Conservation (phyloP, 163 green algal genomes). For the Scenedesmus sp. region DNA sequence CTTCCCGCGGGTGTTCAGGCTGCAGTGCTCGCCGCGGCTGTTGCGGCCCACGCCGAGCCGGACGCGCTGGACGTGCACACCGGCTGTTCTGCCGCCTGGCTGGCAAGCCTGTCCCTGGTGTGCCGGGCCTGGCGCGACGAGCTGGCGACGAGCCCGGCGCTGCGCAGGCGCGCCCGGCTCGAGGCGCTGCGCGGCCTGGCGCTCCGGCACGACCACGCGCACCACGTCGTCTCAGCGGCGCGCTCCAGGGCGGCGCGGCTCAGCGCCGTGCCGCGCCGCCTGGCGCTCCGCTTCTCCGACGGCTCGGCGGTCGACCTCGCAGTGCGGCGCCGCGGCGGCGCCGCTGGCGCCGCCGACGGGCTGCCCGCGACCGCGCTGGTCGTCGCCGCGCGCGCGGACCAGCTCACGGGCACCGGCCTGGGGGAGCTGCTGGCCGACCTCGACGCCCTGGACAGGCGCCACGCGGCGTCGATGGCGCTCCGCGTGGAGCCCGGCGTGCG, state of each 20-base stretch:
- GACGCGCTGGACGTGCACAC: too few species aligned
- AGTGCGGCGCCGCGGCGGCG: neutral
- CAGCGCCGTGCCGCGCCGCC: neutral
- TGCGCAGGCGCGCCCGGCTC: neutral
- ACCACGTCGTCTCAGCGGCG: neutral
- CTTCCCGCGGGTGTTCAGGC: too few species aligned
- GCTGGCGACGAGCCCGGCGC: too few species aligned
- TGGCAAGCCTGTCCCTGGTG: too few species aligned
- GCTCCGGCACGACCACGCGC: conserved; percentile 15
- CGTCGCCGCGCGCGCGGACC: neutral
- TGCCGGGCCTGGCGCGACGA: too few species aligned
- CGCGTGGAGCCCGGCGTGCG: neutral
- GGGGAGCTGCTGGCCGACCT: conserved; percentile 22
- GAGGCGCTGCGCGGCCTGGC: conserved; percentile 25
- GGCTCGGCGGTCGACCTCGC: neutral
- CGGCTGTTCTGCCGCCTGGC: too few species aligned
- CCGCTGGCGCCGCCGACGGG: neutral
- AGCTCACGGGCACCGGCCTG: neutral
- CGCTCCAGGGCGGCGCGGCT: neutral
- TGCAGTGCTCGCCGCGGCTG: too few species aligned
- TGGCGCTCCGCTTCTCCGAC: conserved; percentile 13
- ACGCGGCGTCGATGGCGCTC: conserved; percentile 25
- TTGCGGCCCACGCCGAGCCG: too few species aligned
- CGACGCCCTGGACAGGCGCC: conserved; percentile 24
- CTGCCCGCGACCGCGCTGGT: conserved; percentile 2